Base-by-base conservation (phyloP, 495 filamentous ascomycete species). In the Hypomontagnella submonticulosa region DNA sequence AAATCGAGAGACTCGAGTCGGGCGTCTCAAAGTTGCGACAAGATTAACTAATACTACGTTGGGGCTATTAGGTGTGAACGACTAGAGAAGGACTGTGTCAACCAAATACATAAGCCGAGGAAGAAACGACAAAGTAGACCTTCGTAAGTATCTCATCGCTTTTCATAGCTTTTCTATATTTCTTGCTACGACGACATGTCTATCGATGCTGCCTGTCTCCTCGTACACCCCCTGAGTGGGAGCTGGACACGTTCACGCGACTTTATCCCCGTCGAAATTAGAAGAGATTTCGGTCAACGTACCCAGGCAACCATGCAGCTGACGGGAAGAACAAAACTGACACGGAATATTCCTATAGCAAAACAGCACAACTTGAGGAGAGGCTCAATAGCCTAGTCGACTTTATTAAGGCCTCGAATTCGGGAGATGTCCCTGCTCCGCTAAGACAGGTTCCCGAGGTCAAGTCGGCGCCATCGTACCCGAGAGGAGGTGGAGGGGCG, bases 51-150 rank as follows among this genome's bases (percentile, higher is more conserved):
- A 70, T 56, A 44, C 19, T 30, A 32, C 23, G 23, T 18, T 53
- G 34, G 53, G 49, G 33, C 36, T 57, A 43, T 30, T 52, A 73
- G 75, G 36, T 77, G 73, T 43, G 61, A 71, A 51, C 60, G 75
- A 20, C 64, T 77, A 43, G 69, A 69, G 44, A 77, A 77, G 47
- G 70, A 75, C 20, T 77, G 75, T 43, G 20, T 62, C 8, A 58
- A 51, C 9, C 73, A 77, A 47, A 55, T 71, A 43, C 70, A 74
- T 40, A 67, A 63, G 19, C 75, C 75, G 16, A 71, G 75, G 27
- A 77, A 77, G 62, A 77, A 77, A 61, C 66, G 75, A 34, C 66
- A 72, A 37, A 62, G 50, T 42, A 71, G 70, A 47, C 75, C 75
- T 38, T 77, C 75, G 75, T 77, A 67, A 70, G 74, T 70, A 43